A percentile compares a stretch with the other conserved stretches of the same genome.
Evolutionary conservation across 2,329 filamentous ascomycete genomes (phyloP).

Genomic region (Dendrostoma leiphaemia): DNA sequence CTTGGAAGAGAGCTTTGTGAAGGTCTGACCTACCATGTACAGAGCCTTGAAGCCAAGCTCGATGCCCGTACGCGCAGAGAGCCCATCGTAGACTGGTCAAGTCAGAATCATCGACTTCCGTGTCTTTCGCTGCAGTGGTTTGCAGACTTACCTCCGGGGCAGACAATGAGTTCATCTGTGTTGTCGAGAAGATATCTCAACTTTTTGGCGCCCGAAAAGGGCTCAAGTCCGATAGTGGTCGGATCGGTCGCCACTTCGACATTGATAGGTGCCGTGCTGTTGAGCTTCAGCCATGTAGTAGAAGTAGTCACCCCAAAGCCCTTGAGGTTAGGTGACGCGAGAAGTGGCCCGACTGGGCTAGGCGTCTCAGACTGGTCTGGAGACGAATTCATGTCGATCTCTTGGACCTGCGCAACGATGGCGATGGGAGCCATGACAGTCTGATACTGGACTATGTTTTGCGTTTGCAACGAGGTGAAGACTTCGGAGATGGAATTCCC

Average conservation of each 20-base stretch:
- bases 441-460: no score
- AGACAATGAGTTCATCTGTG: conserved; percentile 43
- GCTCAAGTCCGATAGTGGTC: conserved; percentile 6
- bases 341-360: conserved; percentile 13
- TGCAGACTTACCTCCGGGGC: no score
- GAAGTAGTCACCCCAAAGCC: background rate
- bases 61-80: conserved; percentile 58
- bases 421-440: conserved; percentile 1
- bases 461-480: no score
- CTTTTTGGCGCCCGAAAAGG: conserved; percentile 19
- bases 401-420: background rate
- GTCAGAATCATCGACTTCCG: no score
- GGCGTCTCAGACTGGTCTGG: conserved; percentile 12
- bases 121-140: no score
- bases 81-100: conserved; percentile 65
- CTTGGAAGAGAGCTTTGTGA: no score
- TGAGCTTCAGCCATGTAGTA: conserved; percentile 16
- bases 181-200: conserved; percentile 27
- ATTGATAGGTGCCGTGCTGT: conserved; percentile 10
- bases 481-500: no score
- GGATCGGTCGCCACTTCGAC: conserved; percentile 12
- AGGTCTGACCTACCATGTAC: conserved; percentile 53
- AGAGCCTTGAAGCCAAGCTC: conserved; percentile 55
- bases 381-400: conserved; percentile 2
- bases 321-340: background rate